Evolutionary conservation across 495 filamentous ascomycete species (phyloP).

Genomic region (Penicillium lividum): DNA sequence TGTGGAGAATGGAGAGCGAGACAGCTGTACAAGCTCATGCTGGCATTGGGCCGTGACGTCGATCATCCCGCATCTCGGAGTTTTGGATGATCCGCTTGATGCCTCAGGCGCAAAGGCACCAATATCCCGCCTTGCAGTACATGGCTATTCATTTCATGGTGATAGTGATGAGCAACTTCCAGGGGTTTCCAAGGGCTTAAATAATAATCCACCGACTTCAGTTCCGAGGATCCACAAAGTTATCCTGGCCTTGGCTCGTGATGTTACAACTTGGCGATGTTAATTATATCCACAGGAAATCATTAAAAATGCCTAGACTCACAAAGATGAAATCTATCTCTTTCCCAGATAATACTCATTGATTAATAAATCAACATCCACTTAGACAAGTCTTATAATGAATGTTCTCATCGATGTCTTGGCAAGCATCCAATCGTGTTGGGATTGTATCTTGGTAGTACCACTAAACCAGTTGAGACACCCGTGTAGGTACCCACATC

Average conservation of each 20-base stretch:
- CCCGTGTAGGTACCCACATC: background rate
- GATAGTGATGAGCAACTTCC: background rate
- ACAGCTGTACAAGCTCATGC: slow-evolving; percentile 1
- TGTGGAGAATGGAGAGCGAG: slow-evolving; percentile 11
- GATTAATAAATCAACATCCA: too few relatives aligned
- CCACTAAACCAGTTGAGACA: background rate
- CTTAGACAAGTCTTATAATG: too few relatives aligned
- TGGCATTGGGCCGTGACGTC: slow-evolving; percentile 27
- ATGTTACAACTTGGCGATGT: background rate
- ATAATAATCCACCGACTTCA: background rate
- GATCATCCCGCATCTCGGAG: slow-evolving; percentile 35
- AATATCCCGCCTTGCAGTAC: background rate
- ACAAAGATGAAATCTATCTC: too few relatives aligned
- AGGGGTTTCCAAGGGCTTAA: background rate
- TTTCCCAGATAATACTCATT: too few relatives aligned
- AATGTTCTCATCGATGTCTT: too few relatives aligned
- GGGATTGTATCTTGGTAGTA: background rate
- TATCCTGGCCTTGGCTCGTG: background rate
- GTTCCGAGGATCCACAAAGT: background rate
- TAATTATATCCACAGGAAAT: background rate
- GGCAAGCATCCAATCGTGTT: background rate
- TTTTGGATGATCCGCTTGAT: slow-evolving; percentile 15
- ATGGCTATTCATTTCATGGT: background rate
- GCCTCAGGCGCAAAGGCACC: slow-evolving; percentile 24
- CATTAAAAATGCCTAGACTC: background rate